A percentile compares a stretch with the other conserved stretches of the same genome.
These are phyloP conservation scores for Colletotrichum gigasporum DNA, from an alignment of 2,329 filamentous ascomycete genomes.

Conservation along the genomic window DNA sequence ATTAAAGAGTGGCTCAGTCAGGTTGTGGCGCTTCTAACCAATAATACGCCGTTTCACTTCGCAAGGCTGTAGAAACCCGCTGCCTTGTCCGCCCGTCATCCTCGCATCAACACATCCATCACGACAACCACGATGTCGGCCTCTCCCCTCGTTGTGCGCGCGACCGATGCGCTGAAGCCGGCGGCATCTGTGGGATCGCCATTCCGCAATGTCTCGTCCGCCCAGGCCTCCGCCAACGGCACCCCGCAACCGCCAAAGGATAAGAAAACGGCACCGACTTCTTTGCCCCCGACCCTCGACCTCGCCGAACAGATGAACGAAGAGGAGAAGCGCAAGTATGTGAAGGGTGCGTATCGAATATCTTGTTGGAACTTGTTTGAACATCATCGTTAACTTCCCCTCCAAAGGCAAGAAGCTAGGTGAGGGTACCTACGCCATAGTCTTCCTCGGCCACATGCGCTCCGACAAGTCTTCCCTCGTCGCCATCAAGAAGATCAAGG, in stretches of 20 bases:
- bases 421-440: slow-evolving; percentile 96
- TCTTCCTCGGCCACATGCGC: slow-evolving; percentile 87
- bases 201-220: slow-evolving; percentile 51
- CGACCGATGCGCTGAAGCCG: slow-evolving; percentile 45
- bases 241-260: slow-evolving; percentile 48
- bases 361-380: neutral
- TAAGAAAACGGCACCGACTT: slow-evolving; percentile 31
- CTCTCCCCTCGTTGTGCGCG: slow-evolving; percentile 55
- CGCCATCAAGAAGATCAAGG: slow-evolving; percentile 93
- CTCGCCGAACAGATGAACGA: slow-evolving; percentile 85
- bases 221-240: slow-evolving; percentile 52
- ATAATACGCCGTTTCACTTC: neutral
- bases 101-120: neutral
- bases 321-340: slow-evolving; percentile 85
- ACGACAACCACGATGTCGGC: slow-evolving; percentile 49
- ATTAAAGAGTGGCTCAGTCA: neutral
- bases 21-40: neutral
- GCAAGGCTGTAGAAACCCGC: slow-evolving; percentile 20
- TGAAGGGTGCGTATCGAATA: slow-evolving; percentile 71
- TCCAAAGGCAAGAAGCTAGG: slow-evolving; percentile 85
- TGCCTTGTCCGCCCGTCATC: slow-evolving; percentile 4
- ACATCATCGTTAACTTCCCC: neutral
- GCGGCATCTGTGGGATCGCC: slow-evolving; percentile 52
- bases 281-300: slow-evolving; percentile 57
- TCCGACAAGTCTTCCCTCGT: slow-evolving; percentile 78